These are phyloP conservation scores for Metschnikowia aberdeeniae DNA, from an alignment of 805 yeast species.

Conservation along the genomic window DNA sequence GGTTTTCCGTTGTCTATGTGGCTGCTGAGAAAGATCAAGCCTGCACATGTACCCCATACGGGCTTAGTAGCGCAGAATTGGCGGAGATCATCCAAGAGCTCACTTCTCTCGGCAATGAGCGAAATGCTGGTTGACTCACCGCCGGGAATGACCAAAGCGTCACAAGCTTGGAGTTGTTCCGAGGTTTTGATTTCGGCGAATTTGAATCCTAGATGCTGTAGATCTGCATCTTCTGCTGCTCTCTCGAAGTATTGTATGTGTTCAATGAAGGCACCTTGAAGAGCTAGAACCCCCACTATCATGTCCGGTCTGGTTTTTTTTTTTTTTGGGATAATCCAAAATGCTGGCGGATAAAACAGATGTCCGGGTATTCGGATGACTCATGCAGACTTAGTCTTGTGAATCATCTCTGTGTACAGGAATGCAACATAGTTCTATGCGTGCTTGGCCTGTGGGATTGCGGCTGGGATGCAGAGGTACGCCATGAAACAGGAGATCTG, in stretches of 20 bases:
- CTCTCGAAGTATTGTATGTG: conserved; percentile 42
- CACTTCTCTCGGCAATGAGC: conserved; percentile 61
- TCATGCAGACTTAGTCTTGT: too few relatives aligned
- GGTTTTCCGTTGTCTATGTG: conserved; percentile 49
- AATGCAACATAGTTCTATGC: too few relatives aligned
- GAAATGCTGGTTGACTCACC: conserved; percentile 73
- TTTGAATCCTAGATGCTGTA: conserved; percentile 20
- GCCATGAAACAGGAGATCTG: too few relatives aligned
- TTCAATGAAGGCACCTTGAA: conserved; percentile 77
- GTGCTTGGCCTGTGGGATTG: too few relatives aligned
- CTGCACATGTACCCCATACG: conserved; percentile 88
- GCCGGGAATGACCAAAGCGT: conserved; percentile 66
- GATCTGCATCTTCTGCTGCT: conserved; percentile 10
- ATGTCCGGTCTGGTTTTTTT: neutral
- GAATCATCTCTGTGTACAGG: too few relatives aligned
- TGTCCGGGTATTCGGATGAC: too few relatives aligned
- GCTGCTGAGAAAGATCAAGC: conserved; percentile 62
- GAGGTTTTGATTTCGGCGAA: conserved; percentile 50
- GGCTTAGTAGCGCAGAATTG: conserved; percentile 49
- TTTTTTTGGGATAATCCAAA: too few relatives aligned
- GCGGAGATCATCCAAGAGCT: conserved; percentile 51
- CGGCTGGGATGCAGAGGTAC: too few relatives aligned
- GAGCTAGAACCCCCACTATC: conserved; percentile 63
- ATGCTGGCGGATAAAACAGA: too few relatives aligned
- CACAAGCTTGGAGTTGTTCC: conserved; percentile 46